A percentile compares a stretch with the other conserved stretches of the same genome.
Evolutionary conservation across 2,329 filamentous ascomycete species (phyloP).

Genomic region (Stagonosporopsis rhizophila): DNA sequence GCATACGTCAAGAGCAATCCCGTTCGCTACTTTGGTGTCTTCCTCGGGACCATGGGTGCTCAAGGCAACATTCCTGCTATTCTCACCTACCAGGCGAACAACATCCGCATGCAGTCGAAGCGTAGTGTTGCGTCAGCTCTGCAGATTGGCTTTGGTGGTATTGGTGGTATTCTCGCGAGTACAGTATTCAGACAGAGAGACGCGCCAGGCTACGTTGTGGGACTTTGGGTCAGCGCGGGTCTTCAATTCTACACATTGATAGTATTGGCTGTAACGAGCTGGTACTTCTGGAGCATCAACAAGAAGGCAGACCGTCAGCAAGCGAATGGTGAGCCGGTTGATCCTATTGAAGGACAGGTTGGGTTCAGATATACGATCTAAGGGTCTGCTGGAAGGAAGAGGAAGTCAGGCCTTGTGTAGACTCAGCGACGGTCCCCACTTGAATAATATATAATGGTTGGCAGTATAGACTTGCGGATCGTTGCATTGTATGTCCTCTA

Average conservation of each 20-base stretch:
- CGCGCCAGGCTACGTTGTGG: constrained; percentile 30
- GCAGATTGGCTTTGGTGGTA: constrained; percentile 36
- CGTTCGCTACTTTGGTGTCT: constrained; percentile 37
- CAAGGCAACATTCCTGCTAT: constrained; percentile 32
- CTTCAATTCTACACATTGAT: constrained; percentile 29
- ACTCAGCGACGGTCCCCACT: too few species aligned
- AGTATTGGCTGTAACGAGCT: constrained; percentile 19
- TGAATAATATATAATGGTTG: too few species aligned
- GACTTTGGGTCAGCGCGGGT: constrained; percentile 29
- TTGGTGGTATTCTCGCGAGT: constrained; percentile 35
- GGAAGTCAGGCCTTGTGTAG: not conserved
- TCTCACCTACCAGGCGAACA: constrained; percentile 39
- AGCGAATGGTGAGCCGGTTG: constrained; percentile 22
- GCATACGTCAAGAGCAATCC: constrained; percentile 32
- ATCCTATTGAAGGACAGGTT: constrained; percentile 27
- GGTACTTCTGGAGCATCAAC: constrained; percentile 27
- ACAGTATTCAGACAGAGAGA: constrained; percentile 32
- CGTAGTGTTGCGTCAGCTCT: constrained; percentile 30
- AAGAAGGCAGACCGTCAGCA: constrained; percentile 21
- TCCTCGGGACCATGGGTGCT: constrained; percentile 32
- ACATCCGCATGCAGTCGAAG: constrained; percentile 32
- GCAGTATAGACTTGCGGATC: too few species aligned
- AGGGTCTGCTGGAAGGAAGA: not conserved
- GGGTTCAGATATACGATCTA: constrained; percentile 32
- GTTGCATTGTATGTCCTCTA: too few species aligned